These are phyloP conservation scores for Melaleuca alternifolia DNA, from an alignment of 345 rosid species.

Conservation along the genomic window DNA sequence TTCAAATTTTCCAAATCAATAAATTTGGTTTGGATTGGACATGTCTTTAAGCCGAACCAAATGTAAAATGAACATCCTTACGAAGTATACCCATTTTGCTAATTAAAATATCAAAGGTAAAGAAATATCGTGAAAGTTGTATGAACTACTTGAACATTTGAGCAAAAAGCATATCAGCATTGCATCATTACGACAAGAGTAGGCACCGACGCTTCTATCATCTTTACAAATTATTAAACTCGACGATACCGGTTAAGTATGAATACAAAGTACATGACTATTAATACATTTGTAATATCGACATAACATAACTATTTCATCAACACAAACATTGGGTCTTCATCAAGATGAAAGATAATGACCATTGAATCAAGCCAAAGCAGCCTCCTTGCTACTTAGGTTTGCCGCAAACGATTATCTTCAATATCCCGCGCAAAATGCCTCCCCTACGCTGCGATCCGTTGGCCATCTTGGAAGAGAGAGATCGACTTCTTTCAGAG, in stretches of 20 bases:
- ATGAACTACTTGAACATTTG: too few relatives aligned
- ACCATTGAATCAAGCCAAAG: background rate
- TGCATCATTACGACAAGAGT: background rate
- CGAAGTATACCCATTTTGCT: background rate
- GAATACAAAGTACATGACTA: background rate
- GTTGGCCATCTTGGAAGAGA: background rate
- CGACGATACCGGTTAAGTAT: too few relatives aligned
- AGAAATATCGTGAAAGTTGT: background rate
- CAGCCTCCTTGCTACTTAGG: accelerated
- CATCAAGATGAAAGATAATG: background rate
- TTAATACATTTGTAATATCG: background rate
- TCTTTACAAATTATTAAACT: too few relatives aligned
- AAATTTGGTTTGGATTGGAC: accelerated
- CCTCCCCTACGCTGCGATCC: background rate
- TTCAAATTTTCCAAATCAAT: background rate
- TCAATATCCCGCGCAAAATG: background rate
- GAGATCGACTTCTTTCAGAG: background rate
- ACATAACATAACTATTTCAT: background rate
- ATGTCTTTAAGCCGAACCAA: background rate
- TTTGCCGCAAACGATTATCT: background rate
- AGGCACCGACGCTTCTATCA: background rate
- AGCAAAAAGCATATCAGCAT: background rate
- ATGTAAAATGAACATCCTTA: background rate
- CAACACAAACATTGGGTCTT: background rate
- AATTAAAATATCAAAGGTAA: too few relatives aligned